Conservation (phyloP, 139 green algal genomes). For the Chlamydomonas applanata region DNA sequence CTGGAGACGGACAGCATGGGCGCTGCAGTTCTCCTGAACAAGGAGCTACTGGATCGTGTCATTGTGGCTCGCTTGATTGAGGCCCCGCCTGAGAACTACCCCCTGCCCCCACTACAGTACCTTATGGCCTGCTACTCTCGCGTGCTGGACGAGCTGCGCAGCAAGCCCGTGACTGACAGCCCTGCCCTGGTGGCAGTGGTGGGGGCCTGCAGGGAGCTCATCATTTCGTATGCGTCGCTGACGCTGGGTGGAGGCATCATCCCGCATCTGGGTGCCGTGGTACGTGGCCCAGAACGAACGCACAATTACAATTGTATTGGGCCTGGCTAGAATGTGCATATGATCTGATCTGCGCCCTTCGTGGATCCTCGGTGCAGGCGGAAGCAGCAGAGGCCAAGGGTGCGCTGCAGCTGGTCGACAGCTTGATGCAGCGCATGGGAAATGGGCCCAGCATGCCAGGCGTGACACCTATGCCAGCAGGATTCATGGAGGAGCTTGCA, state of each 20-base stretch:
- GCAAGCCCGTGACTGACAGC: constrained; percentile 8
- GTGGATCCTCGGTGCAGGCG: constrained; percentile 46
- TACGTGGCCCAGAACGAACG: not conserved
- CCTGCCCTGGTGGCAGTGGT: constrained; percentile 24
- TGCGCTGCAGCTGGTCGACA: constrained; percentile 73
- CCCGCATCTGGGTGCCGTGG: constrained; percentile 30
- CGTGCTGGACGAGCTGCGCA: constrained; percentile 42
- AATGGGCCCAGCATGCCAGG: not conserved
- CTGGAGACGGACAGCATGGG: constrained; percentile 11
- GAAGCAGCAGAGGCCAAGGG: constrained; percentile 39
- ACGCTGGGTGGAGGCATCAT: constrained; percentile 79
- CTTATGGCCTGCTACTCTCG: constrained; percentile 67
- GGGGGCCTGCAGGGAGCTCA: constrained; percentile 62
- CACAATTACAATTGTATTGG: not conserved
- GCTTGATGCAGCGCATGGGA: constrained; percentile 15
- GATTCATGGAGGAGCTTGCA: constrained; percentile 82
- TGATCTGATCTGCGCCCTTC: not conserved
- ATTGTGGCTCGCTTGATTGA: constrained; percentile 80
- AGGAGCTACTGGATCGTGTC: constrained; percentile 62
- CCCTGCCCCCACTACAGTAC: constrained; percentile 74
- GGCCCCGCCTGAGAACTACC: constrained; percentile 42
- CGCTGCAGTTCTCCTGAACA: constrained; percentile 17
- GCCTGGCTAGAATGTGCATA: not conserved
- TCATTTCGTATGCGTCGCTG: constrained; percentile 81
- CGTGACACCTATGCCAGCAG: constrained; percentile 56